Percentiles rank a stretch among this genome's conserved stretches.
Evolutionary conservation across 2,329 filamentous ascomycete species (phyloP).

Genomic region (Aspergillus bombycis): DNA sequence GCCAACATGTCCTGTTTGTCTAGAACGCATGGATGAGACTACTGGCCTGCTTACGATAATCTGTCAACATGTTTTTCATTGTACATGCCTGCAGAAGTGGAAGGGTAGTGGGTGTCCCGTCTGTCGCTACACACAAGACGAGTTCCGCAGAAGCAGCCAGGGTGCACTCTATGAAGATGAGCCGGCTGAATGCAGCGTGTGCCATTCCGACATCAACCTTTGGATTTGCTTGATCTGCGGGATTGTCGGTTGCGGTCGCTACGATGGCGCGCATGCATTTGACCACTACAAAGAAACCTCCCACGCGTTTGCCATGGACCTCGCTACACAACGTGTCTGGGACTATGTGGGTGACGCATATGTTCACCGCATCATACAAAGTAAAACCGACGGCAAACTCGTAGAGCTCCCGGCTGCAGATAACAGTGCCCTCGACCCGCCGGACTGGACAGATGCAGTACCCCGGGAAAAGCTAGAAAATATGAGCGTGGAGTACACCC

Average conservation of each 20-base stretch:
- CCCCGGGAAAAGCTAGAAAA: conserved; percentile 67
- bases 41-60: conserved; percentile 93
- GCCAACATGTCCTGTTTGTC: conserved; percentile 92
- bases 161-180: conserved; percentile 60
- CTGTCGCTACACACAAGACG: conserved; percentile 81
- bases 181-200: conserved; percentile 70
- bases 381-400: conserved; percentile 88
- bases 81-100: conserved; percentile 95
- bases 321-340: conserved; percentile 94
- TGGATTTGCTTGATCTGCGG: conserved; percentile 97
- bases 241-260: conserved; percentile 88
- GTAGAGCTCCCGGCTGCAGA: conserved; percentile 77
- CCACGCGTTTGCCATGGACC: conserved; percentile 90
- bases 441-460: conserved; percentile 50
- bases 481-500: conserved; percentile 92
- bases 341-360: conserved; percentile 96
- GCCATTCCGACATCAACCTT: conserved; percentile 77
- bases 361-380: conserved; percentile 92
- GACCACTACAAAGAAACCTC: conserved; percentile 88
- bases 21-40: conserved; percentile 98
- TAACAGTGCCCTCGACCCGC: conserved; percentile 45
- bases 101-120: conserved; percentile 91
- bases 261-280: conserved; percentile 91
- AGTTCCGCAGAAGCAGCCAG: conserved; percentile 50
- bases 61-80: conserved; percentile 97